Base-by-base conservation (phyloP, 306 rosid species). In the Sophora flavescens region DNA sequence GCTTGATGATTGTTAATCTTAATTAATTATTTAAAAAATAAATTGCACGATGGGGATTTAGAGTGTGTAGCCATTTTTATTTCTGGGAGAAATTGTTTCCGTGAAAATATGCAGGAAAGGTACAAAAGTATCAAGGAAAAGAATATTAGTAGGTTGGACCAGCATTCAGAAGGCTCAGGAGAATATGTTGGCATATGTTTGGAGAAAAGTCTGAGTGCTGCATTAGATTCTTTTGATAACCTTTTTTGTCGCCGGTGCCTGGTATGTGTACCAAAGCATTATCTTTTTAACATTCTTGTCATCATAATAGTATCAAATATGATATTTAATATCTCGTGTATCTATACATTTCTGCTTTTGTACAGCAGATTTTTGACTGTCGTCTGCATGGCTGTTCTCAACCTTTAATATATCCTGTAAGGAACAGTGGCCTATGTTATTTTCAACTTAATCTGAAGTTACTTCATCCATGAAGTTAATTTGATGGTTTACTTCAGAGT, bases 181-280 rank as follows among this genome's bases (percentile, higher is more conserved):
- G 81, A 80, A 58, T 58, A 56, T 70, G 79, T 75, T 66, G 89
- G 89, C 84, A 81, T 89, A 78, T 85, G 80, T 79, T 83, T 84
- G 71, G 88, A 89, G 86, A 91, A 92, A 88, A 92, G 87, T 84
- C 91, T 95, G 32, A 76, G 88, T 73, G 86, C 93, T 36, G 91
- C 96, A 53, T 83, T 95, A 84, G 98, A 95, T 90, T 95, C 98
- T 83, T 91, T 95, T 38, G 98, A 92, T 78, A 95, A 92, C 81
- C 97, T 95, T 81, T 95, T 95, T 72, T 95, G 97, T 79, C 94
- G 97, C 30, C 96, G 96, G 60, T 95, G 98, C 88, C 87, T 90
- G 96, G 98, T 95, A 82, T 48, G 78, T 48, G 78, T 48, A 33
- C 60, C 82, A 77, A 74, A 73, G 22, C 82, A 61, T 65, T 36